Evolutionary conservation across 2,329 filamentous ascomycete species (phyloP), one percentile per base, ranked within the genome.

Genomic region (Hypoxylon sp.): DNA sequence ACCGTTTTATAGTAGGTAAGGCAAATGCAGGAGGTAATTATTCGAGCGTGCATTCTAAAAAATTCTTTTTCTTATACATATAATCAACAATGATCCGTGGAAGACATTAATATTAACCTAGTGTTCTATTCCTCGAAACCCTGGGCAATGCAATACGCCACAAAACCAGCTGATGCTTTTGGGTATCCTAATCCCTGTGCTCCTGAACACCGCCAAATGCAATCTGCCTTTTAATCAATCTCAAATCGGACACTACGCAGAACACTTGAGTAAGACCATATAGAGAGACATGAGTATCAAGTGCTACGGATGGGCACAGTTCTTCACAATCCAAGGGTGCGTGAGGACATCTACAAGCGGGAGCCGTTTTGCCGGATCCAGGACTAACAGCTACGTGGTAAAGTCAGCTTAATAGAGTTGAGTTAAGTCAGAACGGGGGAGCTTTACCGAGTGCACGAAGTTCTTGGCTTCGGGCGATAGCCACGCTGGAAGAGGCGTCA

Each of bases 241-340:
- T 42, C 6, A 10, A 20, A 42, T 20, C 25, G 20, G 7, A 22
- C 8, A 44, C 11, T 17, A 10, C 7, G 17, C 40, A 22, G 3
- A 5, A 22, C 17, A 44, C 3, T 8, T 3, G 40, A 44, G 20
- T 8, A 6, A 22, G 17, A 20, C 7, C 20, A 17, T 44, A 44
- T 22, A 44, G 6, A 22, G 40, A 22, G 30, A 11, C 30, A 51
- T 31, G 25, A 17, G 27, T 20, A 3, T 17, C 13, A 17, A 31
- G 48, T 85, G 81, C 77, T 87, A 85, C 20, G 85, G 85, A 81
- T 88, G 89, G 70, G 91, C 86, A 79, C 95, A 98, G 80, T 98
- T 93, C 85, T 97, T 98, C 74, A 98, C 80, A 76, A 98, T 97
- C 95, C 95, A 98, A 22, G 95, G 95, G 79, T 98, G 96, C 60